Base-by-base conservation (phyloP, 2,329 filamentous ascomycete genomes). In the Stemphylium lycopersici region DNA sequence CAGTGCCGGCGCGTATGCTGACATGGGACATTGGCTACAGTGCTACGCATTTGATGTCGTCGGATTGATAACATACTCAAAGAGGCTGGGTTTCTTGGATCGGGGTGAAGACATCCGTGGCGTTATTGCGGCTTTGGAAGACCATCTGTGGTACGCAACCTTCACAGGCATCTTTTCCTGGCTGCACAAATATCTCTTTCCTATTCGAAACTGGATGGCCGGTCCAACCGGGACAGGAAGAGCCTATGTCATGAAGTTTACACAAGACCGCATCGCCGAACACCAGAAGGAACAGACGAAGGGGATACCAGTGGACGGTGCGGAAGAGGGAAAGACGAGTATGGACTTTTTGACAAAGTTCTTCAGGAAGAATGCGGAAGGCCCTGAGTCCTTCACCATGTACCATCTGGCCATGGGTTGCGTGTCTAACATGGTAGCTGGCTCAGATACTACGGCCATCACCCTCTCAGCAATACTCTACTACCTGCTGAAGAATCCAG, bases 381-480 rank as follows among this genome's bases (percentile, higher is more conserved):
- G 77, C 43, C 72, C 75, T 0, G 37, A 59, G 11, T 65, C 74
- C 12, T 74, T 79, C 50, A 69, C 74, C 45, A 67, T 72, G 41
- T 69, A 67, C 10, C 72, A 66, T 47, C 58, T 80, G 3, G 59
- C 75, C 6, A 71, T 69, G 44, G 77, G 77, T 69, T 71, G 71
- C 0, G 70, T 72, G 2, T 58, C 42, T 2, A 66, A 66, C 29
- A 75, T 79, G 46, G 71, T 74, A 24, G 79, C 78, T 5, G 78
- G 77, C 10, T 72, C 70, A 8, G 78, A 81, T 47, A 80, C 78
- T 0, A 80, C 78, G 4, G 75, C 75, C 16, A 73, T 76, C n/a
- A 72, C 71, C 1, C 67, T 72, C 2, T 71, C 66, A 6, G 58
- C 58, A 8, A 61, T 68, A 4, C 40, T 65, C 1, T 70, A 67